A percentile compares a stretch with the other conserved stretches of the same genome.
Conservation (phyloP, 2,329 filamentous ascomycete genomes). For the Pseudogymnoascus sp. region DNA sequence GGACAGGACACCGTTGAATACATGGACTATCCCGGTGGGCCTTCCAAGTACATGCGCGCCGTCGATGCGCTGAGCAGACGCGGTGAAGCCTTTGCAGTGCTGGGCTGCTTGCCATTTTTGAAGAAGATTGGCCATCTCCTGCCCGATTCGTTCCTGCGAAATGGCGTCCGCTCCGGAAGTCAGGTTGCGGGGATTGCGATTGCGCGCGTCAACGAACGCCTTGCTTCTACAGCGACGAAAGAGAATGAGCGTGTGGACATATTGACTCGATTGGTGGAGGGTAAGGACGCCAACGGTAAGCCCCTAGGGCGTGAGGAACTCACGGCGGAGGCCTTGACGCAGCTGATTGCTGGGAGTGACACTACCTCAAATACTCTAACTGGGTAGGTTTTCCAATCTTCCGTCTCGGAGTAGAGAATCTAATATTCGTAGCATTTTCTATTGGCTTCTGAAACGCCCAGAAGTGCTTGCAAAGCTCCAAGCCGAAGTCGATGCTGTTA, state of each 20-base stretch:
- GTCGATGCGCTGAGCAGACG: constrained; percentile 83
- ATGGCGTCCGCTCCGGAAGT: constrained; percentile 65
- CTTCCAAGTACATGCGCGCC: constrained; percentile 62
- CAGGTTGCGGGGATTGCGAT: constrained; percentile 80
- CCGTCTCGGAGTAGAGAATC: neutral
- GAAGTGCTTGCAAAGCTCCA: constrained; percentile 65
- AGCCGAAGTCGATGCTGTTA: constrained; percentile 59
- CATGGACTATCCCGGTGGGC: constrained; percentile 55
- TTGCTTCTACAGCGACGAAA: constrained; percentile 55
- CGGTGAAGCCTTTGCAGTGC: constrained; percentile 72
- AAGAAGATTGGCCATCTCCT: constrained; percentile 73
- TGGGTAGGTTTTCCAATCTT: neutral
- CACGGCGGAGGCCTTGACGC: constrained; percentile 78
- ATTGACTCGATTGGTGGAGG: constrained; percentile 76
- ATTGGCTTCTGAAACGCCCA: constrained; percentile 61
- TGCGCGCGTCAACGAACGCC: constrained; percentile 65
- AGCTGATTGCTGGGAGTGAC: constrained; percentile 71
- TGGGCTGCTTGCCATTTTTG: constrained; percentile 65
- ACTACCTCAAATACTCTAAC: constrained; percentile 63
- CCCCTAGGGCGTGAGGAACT: constrained; percentile 69
- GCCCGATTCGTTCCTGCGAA: constrained; percentile 70
- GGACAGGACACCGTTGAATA: constrained; percentile 38
- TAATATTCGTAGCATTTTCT: constrained; percentile 64
- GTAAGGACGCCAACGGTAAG: constrained; percentile 68
- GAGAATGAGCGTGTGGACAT: constrained; percentile 65